Percentiles rank a stretch among this genome's conserved stretches.
Evolutionary conservation across 1,284 basidiomycete species (phyloP).

Genomic region (Cutaneotrichosporon daszewskae): DNA sequence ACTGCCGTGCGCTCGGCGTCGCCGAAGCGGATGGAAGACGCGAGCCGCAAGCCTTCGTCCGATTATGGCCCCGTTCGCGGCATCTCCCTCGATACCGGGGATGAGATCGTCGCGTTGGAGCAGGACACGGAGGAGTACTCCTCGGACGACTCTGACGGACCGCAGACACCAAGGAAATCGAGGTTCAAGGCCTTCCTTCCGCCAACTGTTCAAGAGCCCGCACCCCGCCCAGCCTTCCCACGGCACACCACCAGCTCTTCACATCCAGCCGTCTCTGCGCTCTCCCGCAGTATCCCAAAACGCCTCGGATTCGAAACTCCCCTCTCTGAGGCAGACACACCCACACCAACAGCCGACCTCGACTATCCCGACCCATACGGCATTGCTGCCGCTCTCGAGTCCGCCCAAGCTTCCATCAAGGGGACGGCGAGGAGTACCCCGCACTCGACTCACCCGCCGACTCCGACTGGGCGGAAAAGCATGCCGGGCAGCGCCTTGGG

Average conservation of each 20-base stretch:
- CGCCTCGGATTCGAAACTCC: conserved; percentile 11
- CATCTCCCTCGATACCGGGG: conserved; percentile 5
- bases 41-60: background rate
- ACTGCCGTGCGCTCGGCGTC: conserved; percentile 1
- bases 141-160: conserved; percentile 2
- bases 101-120: conserved; percentile 3
- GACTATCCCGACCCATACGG: conserved; percentile 32
- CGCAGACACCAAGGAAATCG: conserved; percentile 1
- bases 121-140: background rate
- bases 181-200: conserved; percentile 21
- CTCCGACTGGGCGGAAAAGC: conserved; percentile 5
- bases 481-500: background rate
- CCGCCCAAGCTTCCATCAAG: background rate
- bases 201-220: conserved; percentile 1
- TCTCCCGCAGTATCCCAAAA: background rate
- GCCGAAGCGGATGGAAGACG: background rate
- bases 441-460: conserved; percentile 13
- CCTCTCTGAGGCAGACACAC: conserved; percentile 1
- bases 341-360: conserved; percentile 11
- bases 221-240: background rate
- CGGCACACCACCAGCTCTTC: background rate
- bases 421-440: conserved; percentile 11
- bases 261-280: too few species aligned
- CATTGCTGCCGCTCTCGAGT: conserved; percentile 14
- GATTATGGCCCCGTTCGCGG: conserved; percentile 1